phyloP scores from a whole-genome alignment of 345 rosid species.

The Litchi chinensis region DNA sequence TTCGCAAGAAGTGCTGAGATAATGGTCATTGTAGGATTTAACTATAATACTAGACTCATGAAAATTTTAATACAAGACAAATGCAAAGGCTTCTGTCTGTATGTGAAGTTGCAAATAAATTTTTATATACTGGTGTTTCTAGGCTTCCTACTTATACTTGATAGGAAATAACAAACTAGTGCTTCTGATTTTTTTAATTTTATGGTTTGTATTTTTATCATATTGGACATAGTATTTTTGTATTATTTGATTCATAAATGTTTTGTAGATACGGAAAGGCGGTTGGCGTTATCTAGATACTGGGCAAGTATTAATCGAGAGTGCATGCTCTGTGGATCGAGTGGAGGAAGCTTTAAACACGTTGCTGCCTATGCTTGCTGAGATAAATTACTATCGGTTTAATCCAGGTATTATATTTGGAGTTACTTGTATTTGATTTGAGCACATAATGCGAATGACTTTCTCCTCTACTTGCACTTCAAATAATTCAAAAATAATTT shows the following conservation, averaged over 20 bases:
- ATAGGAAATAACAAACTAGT: no score
- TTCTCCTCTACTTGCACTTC: neutral
- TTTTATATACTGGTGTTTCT: neutral
- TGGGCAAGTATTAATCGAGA: constrained; percentile 96
- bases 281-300: constrained; percentile 99
- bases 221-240: neutral
- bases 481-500: neutral
- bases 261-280: constrained; percentile 77
- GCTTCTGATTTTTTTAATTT: neutral
- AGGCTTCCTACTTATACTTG: neutral
- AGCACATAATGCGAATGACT: constrained; percentile 2
- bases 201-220: neutral
- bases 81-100: neutral
- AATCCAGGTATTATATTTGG: constrained; percentile 66
- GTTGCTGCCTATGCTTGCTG: constrained; percentile 91
- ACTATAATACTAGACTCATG: neutral
- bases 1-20: neutral
- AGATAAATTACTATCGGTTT: constrained; percentile 86
- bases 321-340: constrained; percentile 98
- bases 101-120: neutral
- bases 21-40: neutral
- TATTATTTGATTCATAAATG: constrained; percentile 10
- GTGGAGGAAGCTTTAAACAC: constrained; percentile 97
- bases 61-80: neutral
- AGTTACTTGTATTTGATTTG: constrained; percentile 5